Base-by-base conservation (phyloP, 257 asterid genomes). In the Coffea eugenioides region DNA sequence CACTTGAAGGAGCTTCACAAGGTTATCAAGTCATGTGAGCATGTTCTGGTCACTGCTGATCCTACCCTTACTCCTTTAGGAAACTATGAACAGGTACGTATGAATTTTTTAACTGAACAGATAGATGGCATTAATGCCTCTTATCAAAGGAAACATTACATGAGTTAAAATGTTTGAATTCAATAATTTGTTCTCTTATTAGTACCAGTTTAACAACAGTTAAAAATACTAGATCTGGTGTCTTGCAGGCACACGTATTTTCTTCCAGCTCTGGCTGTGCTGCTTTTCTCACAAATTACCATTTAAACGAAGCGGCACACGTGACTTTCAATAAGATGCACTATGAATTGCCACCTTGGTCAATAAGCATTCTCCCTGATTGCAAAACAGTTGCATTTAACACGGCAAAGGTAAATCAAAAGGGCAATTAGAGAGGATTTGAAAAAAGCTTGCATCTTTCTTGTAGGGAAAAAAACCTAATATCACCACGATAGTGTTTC, bases 271-370 rank as follows among this genome's bases (percentile, higher is more conserved):
- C 97, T 3, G 97, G 82, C 0, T 95, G 99, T 80, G 96, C 92
- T 11, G 98, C 99, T 71, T 95, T 95, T 85, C 88, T 95, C 74
- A 82, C 97, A 59, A 95, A 95, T 80, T 92, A 76, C 89, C 98
- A 93, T 82, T 59, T 80, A 82, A 89, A 85, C 46, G 57, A 83
- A 9, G 65, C 91, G 73, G 96, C 93, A 49, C 87, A 79, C 31
- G 97, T 95, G 86, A 92, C 81, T 27, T 93, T 95, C 87, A 91
- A 88, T 68, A 82, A 87, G 67, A 74, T 80, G 91, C 92, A 79
- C 59, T 93, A 93, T 41, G 87, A 91, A 71, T 85, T 95, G 80
- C 99, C 99, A 80, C 93, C 99, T 67, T 95, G 99, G 99, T 95
- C 99, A 41, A 92, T 92, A 85, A 93, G 94, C 90, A 88, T 95